Evolutionary conservation across 768 basidiomycete genomes (phyloP).

Genomic region (Agaricus blazei): DNA sequence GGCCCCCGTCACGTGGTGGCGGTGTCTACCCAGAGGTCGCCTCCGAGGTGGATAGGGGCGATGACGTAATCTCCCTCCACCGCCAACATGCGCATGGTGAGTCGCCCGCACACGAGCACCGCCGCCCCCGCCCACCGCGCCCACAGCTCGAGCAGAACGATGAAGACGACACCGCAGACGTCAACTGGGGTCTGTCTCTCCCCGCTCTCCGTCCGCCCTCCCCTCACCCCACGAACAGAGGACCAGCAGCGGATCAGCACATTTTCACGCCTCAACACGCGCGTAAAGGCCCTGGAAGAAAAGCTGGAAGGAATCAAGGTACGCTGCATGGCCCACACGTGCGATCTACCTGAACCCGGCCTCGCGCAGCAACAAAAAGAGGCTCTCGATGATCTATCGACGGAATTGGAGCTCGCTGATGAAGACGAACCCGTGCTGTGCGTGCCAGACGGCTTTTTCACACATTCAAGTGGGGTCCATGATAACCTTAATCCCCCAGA

Average conservation of each 20-base stretch:
- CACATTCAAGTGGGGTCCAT: background rate
- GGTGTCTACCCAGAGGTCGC: background rate
- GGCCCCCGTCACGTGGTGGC: slow-evolving; percentile 6
- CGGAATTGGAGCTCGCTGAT: slow-evolving; percentile 85
- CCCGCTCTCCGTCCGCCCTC: no score
- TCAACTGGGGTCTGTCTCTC: slow-evolving; percentile 69
- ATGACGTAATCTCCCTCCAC: slow-evolving; percentile 4
- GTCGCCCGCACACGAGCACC: background rate
- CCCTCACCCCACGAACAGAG: slow-evolving; percentile 32
- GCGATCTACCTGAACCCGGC: slow-evolving; percentile 3
- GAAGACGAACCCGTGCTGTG: slow-evolving; percentile 79
- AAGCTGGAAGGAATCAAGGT: slow-evolving; percentile 74
- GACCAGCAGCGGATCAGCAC: slow-evolving; percentile 89
- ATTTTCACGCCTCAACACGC: slow-evolving; percentile 88
- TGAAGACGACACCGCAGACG: slow-evolving; percentile 73
- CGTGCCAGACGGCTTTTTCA: slow-evolving; percentile 17
- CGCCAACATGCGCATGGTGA: slow-evolving; percentile 12
- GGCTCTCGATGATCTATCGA: slow-evolving; percentile 82
- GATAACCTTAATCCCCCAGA: slow-evolving; percentile 29
- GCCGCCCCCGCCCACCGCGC: background rate
- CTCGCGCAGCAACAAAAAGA: slow-evolving; percentile 83
- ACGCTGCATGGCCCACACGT: slow-evolving; percentile 2
- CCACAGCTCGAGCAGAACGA: slow-evolving; percentile 69
- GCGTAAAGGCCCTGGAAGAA: slow-evolving; percentile 67
- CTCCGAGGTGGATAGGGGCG: background rate